Evolutionary conservation across 2,329 filamentous ascomycete genomes (phyloP).

Genomic region (Colletotrichum sansevieriae): DNA sequence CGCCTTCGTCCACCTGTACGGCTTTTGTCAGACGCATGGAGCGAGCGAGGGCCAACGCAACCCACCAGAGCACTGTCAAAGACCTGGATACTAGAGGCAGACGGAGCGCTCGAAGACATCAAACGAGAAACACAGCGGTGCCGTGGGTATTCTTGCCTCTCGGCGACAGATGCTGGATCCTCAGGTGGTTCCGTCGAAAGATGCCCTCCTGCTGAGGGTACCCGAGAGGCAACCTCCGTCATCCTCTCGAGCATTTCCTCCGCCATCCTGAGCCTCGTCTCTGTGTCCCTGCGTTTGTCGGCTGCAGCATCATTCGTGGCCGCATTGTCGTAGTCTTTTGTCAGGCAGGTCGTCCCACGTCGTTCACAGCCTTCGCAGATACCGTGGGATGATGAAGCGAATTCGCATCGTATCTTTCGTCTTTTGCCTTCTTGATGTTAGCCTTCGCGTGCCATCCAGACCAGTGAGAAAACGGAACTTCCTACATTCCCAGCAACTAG

Average conservation of each 20-base stretch:
- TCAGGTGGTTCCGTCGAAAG: background rate
- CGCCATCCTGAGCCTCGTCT: background rate
- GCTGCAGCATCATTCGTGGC: background rate
- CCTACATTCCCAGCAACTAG: constrained; percentile 69
- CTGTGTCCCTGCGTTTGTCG: constrained; percentile 2
- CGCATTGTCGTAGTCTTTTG: constrained; percentile 59
- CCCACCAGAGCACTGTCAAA: constrained; percentile 4
- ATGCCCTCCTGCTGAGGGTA: background rate
- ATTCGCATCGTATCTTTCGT: constrained; percentile 64
- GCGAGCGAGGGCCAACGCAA: background rate
- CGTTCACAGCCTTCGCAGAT: constrained; percentile 61
- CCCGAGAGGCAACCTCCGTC: background rate
- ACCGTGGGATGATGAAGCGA: constrained; percentile 51
- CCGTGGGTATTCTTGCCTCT: background rate
- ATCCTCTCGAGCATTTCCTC: background rate
- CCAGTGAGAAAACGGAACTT: background rate
- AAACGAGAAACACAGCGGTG: background rate
- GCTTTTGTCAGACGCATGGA: background rate
- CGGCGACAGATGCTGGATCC: background rate
- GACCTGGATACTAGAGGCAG: constrained; percentile 4
- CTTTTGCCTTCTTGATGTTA: constrained; percentile 51
- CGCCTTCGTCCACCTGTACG: constrained; percentile 1
- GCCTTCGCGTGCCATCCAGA: background rate
- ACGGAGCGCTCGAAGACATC: background rate
- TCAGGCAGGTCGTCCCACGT: constrained; percentile 58